Conservation (phyloP, 2,329 filamentous ascomycete genomes). For the Ophiosphaerella korrae region DNA sequence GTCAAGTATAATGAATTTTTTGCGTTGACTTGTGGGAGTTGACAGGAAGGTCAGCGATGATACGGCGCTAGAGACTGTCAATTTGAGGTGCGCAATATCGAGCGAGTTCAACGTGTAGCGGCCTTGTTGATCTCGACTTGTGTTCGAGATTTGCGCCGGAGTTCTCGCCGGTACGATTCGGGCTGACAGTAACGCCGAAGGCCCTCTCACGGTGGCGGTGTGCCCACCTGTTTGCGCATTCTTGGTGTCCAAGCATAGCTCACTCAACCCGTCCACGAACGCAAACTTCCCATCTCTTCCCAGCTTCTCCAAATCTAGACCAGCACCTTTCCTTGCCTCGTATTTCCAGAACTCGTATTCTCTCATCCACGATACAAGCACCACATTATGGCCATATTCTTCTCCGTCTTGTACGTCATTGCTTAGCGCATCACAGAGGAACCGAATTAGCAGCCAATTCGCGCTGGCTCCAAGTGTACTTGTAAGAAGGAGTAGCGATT, state of each 20-base stretch:
- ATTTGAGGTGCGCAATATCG: constrained; percentile 29
- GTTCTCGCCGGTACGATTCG: constrained; percentile 15
- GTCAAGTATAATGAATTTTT: constrained; percentile 53
- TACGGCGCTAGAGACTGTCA: constrained; percentile 34
- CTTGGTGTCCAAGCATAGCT: constrained; percentile 53
- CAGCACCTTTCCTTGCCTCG: constrained; percentile 70
- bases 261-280: constrained; percentile 76
- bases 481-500: constrained; percentile 69
- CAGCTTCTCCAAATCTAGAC: constrained; percentile 71
- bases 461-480: constrained; percentile 61
- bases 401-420: constrained; percentile 33
- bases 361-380: constrained; percentile 83
- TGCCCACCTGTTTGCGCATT: constrained; percentile 1
- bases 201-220: constrained; percentile 2
- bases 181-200: constrained; percentile 16
- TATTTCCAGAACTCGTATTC: constrained; percentile 79
- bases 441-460: constrained; percentile 63
- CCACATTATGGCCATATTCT: constrained; percentile 51
- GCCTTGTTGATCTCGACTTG: constrained; percentile 6
- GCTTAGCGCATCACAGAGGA: constrained; percentile 55
- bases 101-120: constrained; percentile 33
- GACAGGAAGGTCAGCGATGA: constrained; percentile 20
- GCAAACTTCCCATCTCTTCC: constrained; percentile 64
- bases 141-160: neutral
- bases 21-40: constrained; percentile 15